A percentile compares a stretch with the other conserved stretches of the same genome.
Evolutionary conservation across 441 rosid species (phyloP).

Genomic region (Melianthus villosus): DNA sequence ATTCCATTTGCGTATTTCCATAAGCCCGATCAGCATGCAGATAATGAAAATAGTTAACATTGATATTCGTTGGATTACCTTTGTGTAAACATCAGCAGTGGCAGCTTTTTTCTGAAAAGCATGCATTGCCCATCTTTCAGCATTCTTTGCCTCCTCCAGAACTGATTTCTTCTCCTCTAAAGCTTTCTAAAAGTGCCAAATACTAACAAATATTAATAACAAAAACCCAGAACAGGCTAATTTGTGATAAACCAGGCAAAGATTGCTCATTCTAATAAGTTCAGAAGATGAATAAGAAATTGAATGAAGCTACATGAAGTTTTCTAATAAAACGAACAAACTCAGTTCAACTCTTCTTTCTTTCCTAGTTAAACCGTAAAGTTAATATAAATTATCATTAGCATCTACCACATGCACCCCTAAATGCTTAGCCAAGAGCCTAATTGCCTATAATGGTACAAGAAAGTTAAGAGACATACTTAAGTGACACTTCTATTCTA

Average conservation of each 20-base stretch:
- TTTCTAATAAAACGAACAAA: too few species aligned
- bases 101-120: constrained; percentile 55
- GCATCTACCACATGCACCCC: too few species aligned
- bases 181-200: constrained; percentile 36
- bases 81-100: constrained; percentile 41
- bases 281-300: too few species aligned
- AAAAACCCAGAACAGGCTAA: neutral
- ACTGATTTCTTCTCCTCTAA: constrained; percentile 63
- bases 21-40: neutral
- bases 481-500: too few species aligned
- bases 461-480: too few species aligned
- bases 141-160: constrained; percentile 51
- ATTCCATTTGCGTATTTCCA: neutral
- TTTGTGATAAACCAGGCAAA: neutral
- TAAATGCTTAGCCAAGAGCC: too few species aligned
- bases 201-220: constrained; percentile 1
- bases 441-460: too few species aligned
- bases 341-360: too few species aligned
- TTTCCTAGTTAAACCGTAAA: too few species aligned
- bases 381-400: too few species aligned
- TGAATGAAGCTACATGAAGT: too few species aligned
- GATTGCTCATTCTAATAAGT: neutral
- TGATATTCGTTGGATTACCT: constrained; percentile 28
- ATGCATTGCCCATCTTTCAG: constrained; percentile 50
- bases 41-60: neutral